Evolutionary conservation across 768 basidiomycete genomes (phyloP), one percentile per base, ranked within the genome.

Genomic region (Ramaria rubella): DNA sequence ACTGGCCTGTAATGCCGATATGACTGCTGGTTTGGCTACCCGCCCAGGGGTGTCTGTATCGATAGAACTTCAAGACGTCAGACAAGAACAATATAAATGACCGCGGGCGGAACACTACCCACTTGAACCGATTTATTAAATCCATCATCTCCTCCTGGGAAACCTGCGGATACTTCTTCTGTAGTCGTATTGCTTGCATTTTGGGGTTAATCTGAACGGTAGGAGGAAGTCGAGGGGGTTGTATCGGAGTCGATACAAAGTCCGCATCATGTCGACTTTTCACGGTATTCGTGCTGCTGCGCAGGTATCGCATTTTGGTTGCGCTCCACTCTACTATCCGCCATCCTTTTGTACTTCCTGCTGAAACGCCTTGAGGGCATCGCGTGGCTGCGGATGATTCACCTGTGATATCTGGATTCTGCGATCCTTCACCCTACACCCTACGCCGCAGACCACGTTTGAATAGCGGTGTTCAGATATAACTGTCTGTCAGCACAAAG

Each of bases 41-140:
- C 91, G 80, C 51, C 91, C 91, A 9, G 90, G 86, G 6, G 82
- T 81, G 67, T 92, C 88, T 36, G 89, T 89, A 58, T 77, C 73
- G 60, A 94, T 82, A 58, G 81, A 73, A 67, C 90, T 93, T 61
- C 49, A 59, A 53, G 46, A 24, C 19, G 51, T 33, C 23, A 45
- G 44, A 15, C 24, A 21, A 17, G 54, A 21, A 26, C 24, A 8
- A n/a, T 44, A 27, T 21, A 49, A 42, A 19, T 36, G 33, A 40
- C 21, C 29, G 11, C 19, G 44, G n/a, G n/a, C n/a, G n/a, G n/a
- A n/a, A n/a, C n/a, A 60, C 50, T 50, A 80, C 93, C 63, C 64
- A 96, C 95, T 95, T 95, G 87, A 99, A 99, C 58, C 86, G 82
- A 70, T 87, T 92, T 71, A 96, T 84, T 69, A 98, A 82, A 67